Evolutionary conservation across 164 flowering plant species (phyloP).

Genomic region (Hamamelis virginiana): DNA sequence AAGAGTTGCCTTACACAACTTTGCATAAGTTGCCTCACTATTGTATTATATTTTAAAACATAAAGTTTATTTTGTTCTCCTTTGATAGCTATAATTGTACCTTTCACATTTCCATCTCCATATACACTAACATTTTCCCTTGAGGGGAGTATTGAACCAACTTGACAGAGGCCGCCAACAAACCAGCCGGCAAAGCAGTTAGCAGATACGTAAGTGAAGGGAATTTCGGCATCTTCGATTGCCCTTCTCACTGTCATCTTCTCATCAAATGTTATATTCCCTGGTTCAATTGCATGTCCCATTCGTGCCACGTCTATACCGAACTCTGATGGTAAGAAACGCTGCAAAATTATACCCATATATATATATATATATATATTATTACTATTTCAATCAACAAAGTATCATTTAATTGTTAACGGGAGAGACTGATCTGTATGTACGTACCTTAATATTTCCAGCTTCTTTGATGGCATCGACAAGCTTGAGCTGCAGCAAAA

Average conservation of each 20-base stretch:
- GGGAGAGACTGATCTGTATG: too few species aligned
- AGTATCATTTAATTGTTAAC: neutral
- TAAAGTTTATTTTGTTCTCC: too few species aligned
- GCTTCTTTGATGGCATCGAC: too few species aligned
- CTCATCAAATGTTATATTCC: conserved; percentile 31
- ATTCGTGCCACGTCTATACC: conserved; percentile 30
- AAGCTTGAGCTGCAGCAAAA: conserved; percentile 49
- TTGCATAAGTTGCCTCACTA: too few species aligned
- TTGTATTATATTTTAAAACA: too few species aligned
- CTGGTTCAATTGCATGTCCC: conserved; percentile 27
- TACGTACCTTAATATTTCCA: conserved; percentile 51
- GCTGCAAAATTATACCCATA: conserved; percentile 11
- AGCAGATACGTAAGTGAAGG: too few species aligned
- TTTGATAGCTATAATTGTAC: too few species aligned
- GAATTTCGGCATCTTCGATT: conserved; percentile 25
- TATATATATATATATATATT: neutral
- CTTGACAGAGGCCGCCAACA: conserved; percentile 18
- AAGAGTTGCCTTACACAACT: too few species aligned
- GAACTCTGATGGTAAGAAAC: conserved; percentile 35
- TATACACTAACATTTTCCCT: conserved; percentile 23
- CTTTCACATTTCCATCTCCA: conserved; percentile 32
- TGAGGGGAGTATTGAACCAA: conserved; percentile 20
- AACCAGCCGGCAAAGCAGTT: too few species aligned
- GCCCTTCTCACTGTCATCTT: conserved; percentile 33
- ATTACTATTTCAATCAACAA: neutral